These are phyloP conservation scores for Quercus mongolica DNA, from an alignment of 306 rosid species.

Conservation along the genomic window DNA sequence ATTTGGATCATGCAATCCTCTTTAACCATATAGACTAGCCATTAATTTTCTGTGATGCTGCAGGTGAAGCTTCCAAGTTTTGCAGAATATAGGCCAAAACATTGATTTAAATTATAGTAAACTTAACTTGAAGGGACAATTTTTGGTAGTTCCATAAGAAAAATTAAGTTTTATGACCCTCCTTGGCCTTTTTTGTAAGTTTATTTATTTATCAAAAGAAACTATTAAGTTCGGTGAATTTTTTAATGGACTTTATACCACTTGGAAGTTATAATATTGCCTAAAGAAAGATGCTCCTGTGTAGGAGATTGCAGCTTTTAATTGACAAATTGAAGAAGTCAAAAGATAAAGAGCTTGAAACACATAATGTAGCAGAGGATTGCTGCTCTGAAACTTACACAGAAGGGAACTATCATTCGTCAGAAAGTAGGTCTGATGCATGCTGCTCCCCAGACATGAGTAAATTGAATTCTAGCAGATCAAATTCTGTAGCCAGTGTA, in stretches of 20 bases:
- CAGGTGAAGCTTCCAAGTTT: constrained; percentile 6
- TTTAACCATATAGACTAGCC: not conserved
- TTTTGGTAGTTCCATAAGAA: not conserved
- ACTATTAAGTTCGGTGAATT: not conserved
- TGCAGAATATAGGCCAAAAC: not conserved
- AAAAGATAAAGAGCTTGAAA: constrained; percentile 34
- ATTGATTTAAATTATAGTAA: not conserved
- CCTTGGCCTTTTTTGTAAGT: not conserved
- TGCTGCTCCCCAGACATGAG: constrained; percentile 38
- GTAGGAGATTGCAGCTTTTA: constrained; percentile 68
- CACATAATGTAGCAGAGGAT: constrained; percentile 36
- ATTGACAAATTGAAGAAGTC: constrained; percentile 58
- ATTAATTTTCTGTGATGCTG: no score
- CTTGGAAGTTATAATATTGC: not conserved
- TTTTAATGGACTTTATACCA: not conserved
- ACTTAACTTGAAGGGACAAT: not conserved
- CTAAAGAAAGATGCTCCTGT: constrained; percentile 22
- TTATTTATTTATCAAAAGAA: not conserved
- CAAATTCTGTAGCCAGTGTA: constrained; percentile 28
- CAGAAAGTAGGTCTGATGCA: constrained; percentile 37
- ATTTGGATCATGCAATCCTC: constrained; percentile 13
- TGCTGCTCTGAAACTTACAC: constrained; percentile 83
- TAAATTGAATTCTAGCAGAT: constrained; percentile 26
- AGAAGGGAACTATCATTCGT: constrained; percentile 46
- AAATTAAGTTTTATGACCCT: not conserved